These are phyloP conservation scores for Diutina scorzettiae DNA, from an alignment of 1,139 yeast genomes.

Conservation along the genomic window DNA sequence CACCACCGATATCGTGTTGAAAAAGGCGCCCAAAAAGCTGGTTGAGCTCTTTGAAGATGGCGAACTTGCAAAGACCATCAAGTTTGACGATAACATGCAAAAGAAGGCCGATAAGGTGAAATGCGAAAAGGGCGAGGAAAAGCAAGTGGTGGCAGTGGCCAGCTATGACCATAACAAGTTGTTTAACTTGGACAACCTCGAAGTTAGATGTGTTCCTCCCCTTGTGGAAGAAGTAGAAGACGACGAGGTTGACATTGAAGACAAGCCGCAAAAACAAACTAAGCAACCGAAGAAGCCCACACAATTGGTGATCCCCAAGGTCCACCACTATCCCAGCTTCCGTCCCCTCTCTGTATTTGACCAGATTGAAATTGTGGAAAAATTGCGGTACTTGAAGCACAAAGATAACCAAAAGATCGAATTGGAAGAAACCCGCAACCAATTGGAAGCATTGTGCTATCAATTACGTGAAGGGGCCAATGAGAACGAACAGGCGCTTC, in stretches of 20 bases:
- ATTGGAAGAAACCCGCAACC: conserved; percentile 39
- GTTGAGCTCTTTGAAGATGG: conserved; percentile 48
- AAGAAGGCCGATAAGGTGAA: conserved; percentile 29
- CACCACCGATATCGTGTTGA: conserved; percentile 20
- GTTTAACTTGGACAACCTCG: conserved; percentile 30
- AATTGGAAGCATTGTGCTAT: conserved; percentile 48
- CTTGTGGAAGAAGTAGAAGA: conserved; percentile 8
- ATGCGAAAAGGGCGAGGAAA: conserved; percentile 24
- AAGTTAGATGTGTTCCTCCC: conserved; percentile 16
- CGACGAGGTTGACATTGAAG: conserved; percentile 13
- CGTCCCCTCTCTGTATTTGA: conserved; percentile 33
- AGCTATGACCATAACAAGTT: conserved; percentile 37
- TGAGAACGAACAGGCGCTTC: conserved; percentile 29
- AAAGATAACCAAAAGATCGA: conserved; percentile 37
- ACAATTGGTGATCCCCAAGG: conserved; percentile 15
- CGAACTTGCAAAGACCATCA: conserved; percentile 27
- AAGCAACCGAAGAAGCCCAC: conserved; percentile 8
- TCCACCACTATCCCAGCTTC: conserved; percentile 24
- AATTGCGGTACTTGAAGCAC: conserved; percentile 21
- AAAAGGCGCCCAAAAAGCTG: conserved; percentile 19
- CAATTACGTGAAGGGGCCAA: conserved; percentile 42
- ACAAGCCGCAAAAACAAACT: conserved; percentile 8
- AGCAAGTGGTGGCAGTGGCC: conserved; percentile 30
- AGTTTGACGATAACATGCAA: conserved; percentile 12
- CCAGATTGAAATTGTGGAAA: conserved; percentile 20